Base-by-base conservation (phyloP, 306 rosid species). In the Crotalaria pallida region DNA sequence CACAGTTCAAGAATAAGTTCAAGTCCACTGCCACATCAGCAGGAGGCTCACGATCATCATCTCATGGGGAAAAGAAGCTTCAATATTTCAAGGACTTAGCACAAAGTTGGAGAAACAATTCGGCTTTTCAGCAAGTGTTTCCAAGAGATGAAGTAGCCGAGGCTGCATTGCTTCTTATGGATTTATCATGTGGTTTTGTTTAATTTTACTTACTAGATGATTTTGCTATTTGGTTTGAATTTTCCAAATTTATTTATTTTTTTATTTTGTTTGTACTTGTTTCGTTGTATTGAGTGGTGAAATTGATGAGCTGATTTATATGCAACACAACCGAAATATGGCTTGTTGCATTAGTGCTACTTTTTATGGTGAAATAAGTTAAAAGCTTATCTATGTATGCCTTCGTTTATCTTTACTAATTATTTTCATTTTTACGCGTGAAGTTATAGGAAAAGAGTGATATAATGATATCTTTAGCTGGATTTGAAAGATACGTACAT, bases 161-260 rank as follows among this genome's bases (percentile, higher is more conserved):
- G 78, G 91, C 89, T 0, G 96, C 98, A n/a, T 24, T 85, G 47
- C 79, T 88, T 71, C 76, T 91, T 0, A 88, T 91, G 92, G 86
- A 85, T 31, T 77, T 91, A 3, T 88, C 92, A 45, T 86, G 84
- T 82, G 88, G 88, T 63, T 73, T 77, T 38, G 38, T 80, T 75
- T 73, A 71, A 19, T 19, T 60, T 31, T 47, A 19, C n/a, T n/a
- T n/a, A 34, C 10, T 19, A 33, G 4, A 44, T 7, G n/a, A 2
- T n/a, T 63, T 24, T 43, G 6, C 3, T 5, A 24, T 10, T 15
- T 12, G n/a, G 7, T 33, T 59, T 44, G 6, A 3, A 13, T 51
- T 59, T 27, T 57, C 3, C 0, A 8, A 17, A 19, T 2, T 11
- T 51, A 33, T 36, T 15, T 40, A 24, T 47, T 60, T 33, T 29